Percentiles rank a stretch among this genome's conserved stretches.
These are phyloP conservation scores for Starmerella asiatica DNA, from an alignment of 805 yeast species.

Conservation along the genomic window DNA sequence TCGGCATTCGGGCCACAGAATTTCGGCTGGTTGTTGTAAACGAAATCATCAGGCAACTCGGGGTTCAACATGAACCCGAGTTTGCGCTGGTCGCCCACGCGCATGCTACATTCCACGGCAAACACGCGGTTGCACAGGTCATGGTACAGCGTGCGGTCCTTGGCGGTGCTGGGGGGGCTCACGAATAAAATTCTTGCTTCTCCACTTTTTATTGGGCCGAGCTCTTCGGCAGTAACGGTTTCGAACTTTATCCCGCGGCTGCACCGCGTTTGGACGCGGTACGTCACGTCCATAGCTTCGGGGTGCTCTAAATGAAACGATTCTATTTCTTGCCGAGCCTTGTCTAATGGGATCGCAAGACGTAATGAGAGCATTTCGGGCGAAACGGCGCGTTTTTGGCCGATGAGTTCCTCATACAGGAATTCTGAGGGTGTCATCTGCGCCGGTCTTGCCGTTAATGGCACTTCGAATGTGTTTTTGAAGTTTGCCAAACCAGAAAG, in stretches of 20 bases:
- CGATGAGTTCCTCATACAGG: conserved; percentile 10
- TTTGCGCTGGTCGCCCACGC: not conserved
- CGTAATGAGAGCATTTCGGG: conserved; percentile 7
- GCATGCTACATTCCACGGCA: not conserved
- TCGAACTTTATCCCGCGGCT: not conserved
- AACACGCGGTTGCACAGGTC: not conserved
- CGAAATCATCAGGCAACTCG: not conserved
- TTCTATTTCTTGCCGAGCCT: conserved; percentile 5
- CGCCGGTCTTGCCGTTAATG: too few relatives aligned
- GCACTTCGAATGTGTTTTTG: too few relatives aligned
- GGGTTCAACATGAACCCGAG: not conserved
- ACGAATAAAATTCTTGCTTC: not conserved
- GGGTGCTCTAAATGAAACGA: conserved; percentile 4
- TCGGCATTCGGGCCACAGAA: not conserved
- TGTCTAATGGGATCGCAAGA: not conserved
- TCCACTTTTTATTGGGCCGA: not conserved
- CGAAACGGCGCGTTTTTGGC: conserved; percentile 7
- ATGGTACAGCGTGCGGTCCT: not conserved
- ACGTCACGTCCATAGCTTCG: conserved; percentile 9
- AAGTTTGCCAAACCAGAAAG: too few relatives aligned
- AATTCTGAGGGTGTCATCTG: conserved; percentile 1
- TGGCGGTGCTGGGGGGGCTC: not conserved
- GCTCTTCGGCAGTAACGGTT: not conserved
- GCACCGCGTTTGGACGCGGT: not conserved
- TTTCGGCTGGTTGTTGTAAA: not conserved